Evolutionary conservation across 169 alveolate genomes (phyloP), one percentile per base, ranked within the genome.

Genomic region (Plasmodium sp.): DNA sequence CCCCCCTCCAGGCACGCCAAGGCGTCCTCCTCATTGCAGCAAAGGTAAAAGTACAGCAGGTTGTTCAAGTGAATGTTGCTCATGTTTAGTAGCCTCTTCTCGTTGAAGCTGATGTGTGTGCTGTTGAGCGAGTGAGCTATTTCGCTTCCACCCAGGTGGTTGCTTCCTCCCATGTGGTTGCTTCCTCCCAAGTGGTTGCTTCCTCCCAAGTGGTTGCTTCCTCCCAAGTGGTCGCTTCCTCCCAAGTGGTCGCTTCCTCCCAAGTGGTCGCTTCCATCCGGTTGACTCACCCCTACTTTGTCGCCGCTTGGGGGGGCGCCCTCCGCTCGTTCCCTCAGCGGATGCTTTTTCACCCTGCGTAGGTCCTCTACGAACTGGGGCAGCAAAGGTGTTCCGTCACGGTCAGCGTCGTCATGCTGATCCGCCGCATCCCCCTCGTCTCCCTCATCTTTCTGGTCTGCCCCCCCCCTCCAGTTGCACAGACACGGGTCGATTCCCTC

Each of bases 11-110:
- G 22, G 27, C 77, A 54, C 18, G 31, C 43, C 27, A 18, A 67
- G 3, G 10, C 5, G 73, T 81, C 48, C 16, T 41, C 84, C 48
- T 82, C 48, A 82, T 92, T 92, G 31, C 92, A 81, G 79, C 62
- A 82, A 82, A 92, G 83, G 77, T 92, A 92, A 81, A 67, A 92
- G 48, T 82, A 92, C 10, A 92, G 2, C 45, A 92, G 81, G 36
- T 81, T 83, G 3, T 82, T 81, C 62, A 92, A 43, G 22, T 92
- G 81, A 51, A 92, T 82, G 56, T 92, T 92, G 31, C 56, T 72
- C 48, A 92, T 82, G 48, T 81, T 62, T 81, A 83, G 27, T 27
- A 92, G 41, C 18, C 95, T 81, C 75, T 73, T 77, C 71, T 92
- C 95, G 10, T 22, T 72, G 58, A 81, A 81, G 41, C 27, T 39